Conservation (phyloP, 495 filamentous ascomycete species). For the Annulohypoxylon maeteangense region DNA sequence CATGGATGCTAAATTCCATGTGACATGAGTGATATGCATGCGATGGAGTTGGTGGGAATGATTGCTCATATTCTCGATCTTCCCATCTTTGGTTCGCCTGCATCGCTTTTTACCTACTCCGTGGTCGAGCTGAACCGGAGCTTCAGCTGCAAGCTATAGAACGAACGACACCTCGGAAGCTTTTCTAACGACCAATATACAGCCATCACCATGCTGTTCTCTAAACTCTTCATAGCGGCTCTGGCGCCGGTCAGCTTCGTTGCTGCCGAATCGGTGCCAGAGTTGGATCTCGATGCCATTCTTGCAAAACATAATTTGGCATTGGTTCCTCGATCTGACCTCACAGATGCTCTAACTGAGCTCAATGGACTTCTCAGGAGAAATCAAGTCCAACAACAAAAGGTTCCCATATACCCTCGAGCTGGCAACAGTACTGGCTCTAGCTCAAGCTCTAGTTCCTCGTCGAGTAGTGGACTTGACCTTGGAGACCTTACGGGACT, state of each 20-base stretch:
- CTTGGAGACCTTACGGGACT: slow-evolving; percentile 44
- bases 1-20: slow-evolving; percentile 26
- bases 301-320: slow-evolving; percentile 51
- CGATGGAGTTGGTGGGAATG: slow-evolving; percentile 16
- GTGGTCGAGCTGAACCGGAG: slow-evolving; percentile 40
- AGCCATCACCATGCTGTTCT: slow-evolving; percentile 44
- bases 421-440: slow-evolving; percentile 34
- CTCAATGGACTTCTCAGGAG: slow-evolving; percentile 49
- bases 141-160: slow-evolving; percentile 41
- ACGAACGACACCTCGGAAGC: slow-evolving; percentile 27
- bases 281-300: slow-evolving; percentile 45
- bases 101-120: slow-evolving; percentile 13
- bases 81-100: slow-evolving; percentile 21
- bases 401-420: slow-evolving; percentile 41
- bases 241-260: slow-evolving; percentile 42
- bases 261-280: slow-evolving; percentile 40
- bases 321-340: slow-evolving; percentile 51
- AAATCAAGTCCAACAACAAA: slow-evolving; percentile 44
- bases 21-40: slow-evolving; percentile 21
- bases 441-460: not conserved
- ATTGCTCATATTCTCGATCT: slow-evolving; percentile 37
- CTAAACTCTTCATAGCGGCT: slow-evolving; percentile 42
- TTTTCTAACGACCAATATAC: slow-evolving; percentile 9
- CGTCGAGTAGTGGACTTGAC: slow-evolving; percentile 28
- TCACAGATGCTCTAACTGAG: slow-evolving; percentile 52